A percentile compares a stretch with the other conserved stretches of the same genome.
phyloP scores from a whole-genome alignment of 75 land plant genomes.

The Sequoiadendron giganteum region DNA sequence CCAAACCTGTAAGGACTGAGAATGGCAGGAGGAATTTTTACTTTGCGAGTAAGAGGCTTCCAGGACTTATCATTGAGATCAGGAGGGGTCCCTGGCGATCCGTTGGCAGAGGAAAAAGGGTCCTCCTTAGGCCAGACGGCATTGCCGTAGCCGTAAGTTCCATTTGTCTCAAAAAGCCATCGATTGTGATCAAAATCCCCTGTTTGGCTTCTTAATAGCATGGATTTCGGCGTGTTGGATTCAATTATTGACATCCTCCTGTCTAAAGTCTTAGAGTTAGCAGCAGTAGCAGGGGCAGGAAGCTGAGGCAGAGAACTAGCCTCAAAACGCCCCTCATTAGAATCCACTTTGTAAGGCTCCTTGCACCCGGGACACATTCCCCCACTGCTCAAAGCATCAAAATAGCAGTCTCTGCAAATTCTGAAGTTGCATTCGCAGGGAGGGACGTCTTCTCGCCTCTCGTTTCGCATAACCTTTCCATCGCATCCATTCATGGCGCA shows the following conservation, averaged over 20 bases:
- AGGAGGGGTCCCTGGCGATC: slow-evolving; percentile 25
- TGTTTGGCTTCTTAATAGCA: slow-evolving; percentile 47
- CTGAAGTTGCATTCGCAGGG: slow-evolving; percentile 92
- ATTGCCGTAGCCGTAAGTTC: slow-evolving; percentile 85
- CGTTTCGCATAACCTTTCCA: slow-evolving; percentile 77
- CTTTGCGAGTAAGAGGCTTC: slow-evolving; percentile 69
- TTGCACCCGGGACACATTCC: slow-evolving; percentile 82
- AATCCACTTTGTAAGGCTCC: slow-evolving; percentile 59
- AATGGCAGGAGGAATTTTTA: slow-evolving; percentile 52
- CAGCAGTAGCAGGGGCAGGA: slow-evolving; percentile 28
- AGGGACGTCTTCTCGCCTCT: slow-evolving; percentile 62
- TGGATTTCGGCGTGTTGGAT: slow-evolving; percentile 35
- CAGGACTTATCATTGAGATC: slow-evolving; percentile 54
- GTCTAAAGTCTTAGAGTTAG: slow-evolving; percentile 34
- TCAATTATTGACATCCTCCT: slow-evolving; percentile 63
- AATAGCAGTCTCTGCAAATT: slow-evolving; percentile 92
- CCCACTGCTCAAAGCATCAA: slow-evolving; percentile 59
- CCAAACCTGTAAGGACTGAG: slow-evolving; percentile 82
- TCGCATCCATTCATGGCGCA: slow-evolving; percentile 83
- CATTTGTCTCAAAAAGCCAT: slow-evolving; percentile 81
- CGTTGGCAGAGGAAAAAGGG: slow-evolving; percentile 17
- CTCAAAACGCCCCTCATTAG: slow-evolving; percentile 25
- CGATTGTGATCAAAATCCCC: slow-evolving; percentile 66
- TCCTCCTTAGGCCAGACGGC: slow-evolving; percentile 64
- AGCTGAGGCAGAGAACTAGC: slow-evolving; percentile 18